phyloP scores from a whole-genome alignment of 805 yeast genomes.

The Saturnispora sekii region DNA sequence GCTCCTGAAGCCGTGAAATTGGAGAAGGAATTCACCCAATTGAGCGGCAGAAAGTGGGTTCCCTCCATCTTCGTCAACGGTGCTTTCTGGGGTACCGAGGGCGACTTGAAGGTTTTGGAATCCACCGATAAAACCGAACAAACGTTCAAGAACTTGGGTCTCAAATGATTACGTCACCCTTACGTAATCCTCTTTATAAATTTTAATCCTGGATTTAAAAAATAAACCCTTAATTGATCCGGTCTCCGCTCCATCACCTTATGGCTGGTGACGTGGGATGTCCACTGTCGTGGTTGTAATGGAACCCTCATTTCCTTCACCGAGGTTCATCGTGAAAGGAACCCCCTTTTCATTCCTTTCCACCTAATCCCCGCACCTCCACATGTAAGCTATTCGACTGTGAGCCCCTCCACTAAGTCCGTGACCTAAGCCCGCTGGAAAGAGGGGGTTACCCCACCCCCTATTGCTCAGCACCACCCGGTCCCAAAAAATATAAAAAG shows the following conservation, averaged over 20 bases:
- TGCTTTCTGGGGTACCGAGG: conserved; percentile 48
- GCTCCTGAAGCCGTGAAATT: conserved; percentile 41
- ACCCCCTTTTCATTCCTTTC: not conserved
- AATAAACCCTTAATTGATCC: too few species aligned
- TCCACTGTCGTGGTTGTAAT: too few species aligned
- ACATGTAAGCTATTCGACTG: not conserved
- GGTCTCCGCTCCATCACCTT: too few species aligned
- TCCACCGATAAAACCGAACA: conserved; percentile 26
- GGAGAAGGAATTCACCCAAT: conserved; percentile 45
- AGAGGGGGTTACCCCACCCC: conserved; percentile 6
- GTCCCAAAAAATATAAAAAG: conserved; percentile 1
- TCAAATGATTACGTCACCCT: conserved; percentile 12
- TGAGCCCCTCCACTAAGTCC: not conserved
- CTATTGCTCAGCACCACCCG: conserved; percentile 3
- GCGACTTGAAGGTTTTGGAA: conserved; percentile 33
- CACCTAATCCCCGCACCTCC: too few species aligned
- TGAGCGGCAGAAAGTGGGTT: conserved; percentile 57
- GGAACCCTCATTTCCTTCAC: too few species aligned
- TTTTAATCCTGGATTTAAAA: not conserved
- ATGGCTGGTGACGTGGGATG: too few species aligned
- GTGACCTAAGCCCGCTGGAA: not conserved
- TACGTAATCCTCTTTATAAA: not conserved
- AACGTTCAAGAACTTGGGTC: conserved; percentile 27
- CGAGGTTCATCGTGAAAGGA: not conserved
- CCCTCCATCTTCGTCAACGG: conserved; percentile 60